These are phyloP conservation scores for Ambrosiella beaveri DNA, from an alignment of 2,329 filamentous ascomycete species.

Conservation along the genomic window DNA sequence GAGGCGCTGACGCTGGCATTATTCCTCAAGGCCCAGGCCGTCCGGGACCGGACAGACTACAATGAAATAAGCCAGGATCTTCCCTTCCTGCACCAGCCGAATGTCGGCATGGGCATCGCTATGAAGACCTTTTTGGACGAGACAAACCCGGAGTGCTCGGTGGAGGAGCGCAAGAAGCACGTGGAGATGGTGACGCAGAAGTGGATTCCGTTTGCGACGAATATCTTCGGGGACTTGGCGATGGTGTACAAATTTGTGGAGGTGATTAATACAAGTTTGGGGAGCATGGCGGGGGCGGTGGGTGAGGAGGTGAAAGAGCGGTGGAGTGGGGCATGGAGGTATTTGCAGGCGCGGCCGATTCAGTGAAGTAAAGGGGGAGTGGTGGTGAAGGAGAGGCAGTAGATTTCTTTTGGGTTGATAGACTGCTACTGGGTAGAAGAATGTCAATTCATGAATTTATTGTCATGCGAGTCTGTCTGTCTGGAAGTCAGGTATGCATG, in stretches of 20 bases:
- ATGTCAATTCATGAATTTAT: too few relatives aligned
- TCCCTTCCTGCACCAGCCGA: constrained; percentile 51
- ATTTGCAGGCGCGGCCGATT: constrained; percentile 12
- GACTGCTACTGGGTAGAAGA: not conserved
- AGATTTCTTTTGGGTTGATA: not conserved
- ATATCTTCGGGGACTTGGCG: constrained; percentile 42
- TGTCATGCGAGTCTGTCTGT: too few relatives aligned
- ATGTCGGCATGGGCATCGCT: constrained; percentile 61
- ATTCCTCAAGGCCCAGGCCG: constrained; percentile 63
- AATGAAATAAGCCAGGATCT: constrained; percentile 56
- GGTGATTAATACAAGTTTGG: constrained; percentile 37
- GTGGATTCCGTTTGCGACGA: constrained; percentile 41
- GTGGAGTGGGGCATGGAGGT: constrained; percentile 9
- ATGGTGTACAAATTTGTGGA: constrained; percentile 40
- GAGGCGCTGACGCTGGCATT: constrained; percentile 69
- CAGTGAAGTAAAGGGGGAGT: not conserved
- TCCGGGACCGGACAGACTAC: constrained; percentile 50
- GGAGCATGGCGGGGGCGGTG: not conserved
- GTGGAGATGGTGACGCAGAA: constrained; percentile 33
- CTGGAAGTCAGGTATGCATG: too few relatives aligned
- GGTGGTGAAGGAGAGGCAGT: not conserved
- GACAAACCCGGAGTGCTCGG: constrained; percentile 34
- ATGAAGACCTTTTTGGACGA: constrained; percentile 68
- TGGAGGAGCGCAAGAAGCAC: constrained; percentile 27
- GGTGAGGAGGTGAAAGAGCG: constrained; percentile 3